These are phyloP conservation scores for Piloderma croceum DNA, from an alignment of 768 basidiomycete genomes.

Conservation along the genomic window DNA sequence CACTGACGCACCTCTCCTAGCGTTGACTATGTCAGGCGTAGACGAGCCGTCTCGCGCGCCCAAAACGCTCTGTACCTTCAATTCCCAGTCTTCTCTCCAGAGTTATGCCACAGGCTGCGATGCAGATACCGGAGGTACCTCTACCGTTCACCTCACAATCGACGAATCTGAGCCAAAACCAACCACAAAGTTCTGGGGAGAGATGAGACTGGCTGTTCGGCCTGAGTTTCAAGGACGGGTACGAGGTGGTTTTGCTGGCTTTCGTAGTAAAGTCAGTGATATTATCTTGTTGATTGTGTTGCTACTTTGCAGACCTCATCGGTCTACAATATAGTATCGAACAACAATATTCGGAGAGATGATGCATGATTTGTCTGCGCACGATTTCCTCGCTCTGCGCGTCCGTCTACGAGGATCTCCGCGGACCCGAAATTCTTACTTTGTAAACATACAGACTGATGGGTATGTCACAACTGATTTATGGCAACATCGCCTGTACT, in stretches of 20 bases:
- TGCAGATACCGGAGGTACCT: conserved; percentile 80
- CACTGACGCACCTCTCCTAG: conserved; percentile 28
- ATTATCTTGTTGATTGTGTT: background rate
- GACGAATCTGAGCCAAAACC: conserved; percentile 42
- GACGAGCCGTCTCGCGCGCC: conserved; percentile 56
- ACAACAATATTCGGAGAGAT: conserved; percentile 85
- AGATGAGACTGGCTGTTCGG: conserved; percentile 66
- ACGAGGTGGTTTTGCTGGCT: conserved; percentile 85
- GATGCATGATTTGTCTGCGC: conserved; percentile 76
- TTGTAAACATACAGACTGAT: conserved; percentile 89
- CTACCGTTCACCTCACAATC: conserved; percentile 71
- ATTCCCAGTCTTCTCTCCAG: conserved; percentile 49
- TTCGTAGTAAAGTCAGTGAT: conserved; percentile 68
- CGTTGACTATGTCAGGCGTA: conserved; percentile 73
- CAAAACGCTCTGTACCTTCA: conserved; percentile 62
- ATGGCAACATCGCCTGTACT: conserved; percentile 93
- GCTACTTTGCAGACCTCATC: background rate
- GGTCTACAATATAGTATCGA: conserved; percentile 43
- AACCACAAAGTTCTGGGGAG: conserved; percentile 73
- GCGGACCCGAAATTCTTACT: conserved; percentile 78
- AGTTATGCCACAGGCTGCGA: conserved; percentile 81
- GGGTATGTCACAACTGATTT: conserved; percentile 75
- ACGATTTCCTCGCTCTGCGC: conserved; percentile 76
- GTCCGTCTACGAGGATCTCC: conserved; percentile 74
- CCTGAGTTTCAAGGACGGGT: conserved; percentile 63